Base-by-base conservation (phyloP, 441 rosid genomes). In the Raphanus hybrid region DNA sequence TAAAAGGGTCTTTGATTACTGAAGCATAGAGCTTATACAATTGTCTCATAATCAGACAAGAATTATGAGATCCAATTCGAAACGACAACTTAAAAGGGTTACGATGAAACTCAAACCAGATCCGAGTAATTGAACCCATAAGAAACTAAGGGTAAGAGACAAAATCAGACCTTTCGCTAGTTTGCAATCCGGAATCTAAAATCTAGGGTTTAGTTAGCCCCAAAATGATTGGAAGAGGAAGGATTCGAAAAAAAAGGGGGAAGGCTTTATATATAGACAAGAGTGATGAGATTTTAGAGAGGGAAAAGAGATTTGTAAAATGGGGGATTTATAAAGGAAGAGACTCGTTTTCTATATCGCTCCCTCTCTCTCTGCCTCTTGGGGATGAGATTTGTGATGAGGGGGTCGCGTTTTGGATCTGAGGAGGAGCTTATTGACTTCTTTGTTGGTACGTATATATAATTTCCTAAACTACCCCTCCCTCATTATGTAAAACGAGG, bases 351-450 rank as follows among this genome's bases (percentile, higher is more conserved):
- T n/a, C n/a, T 37, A 2, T 70, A 64, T 70, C 68, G 75, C 57
- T 74, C 59, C 23, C 55, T 73, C 57, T 74, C 59, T 10, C 55
- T 73, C 37, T 65, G 54, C 39, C 35, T 58, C 62, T 74, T 41
- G 35, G 61, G 67, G 55, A 74, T 64, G 75, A 68, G 78, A 74
- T 74, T 74, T 74, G 72, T 43, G 70, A 71, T 67, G 14, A 0
- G 66, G 39, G 35, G 67, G 67, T 78, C 64, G 73, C 32, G 73
- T 67, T 67, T 68, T 68, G 69, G 67, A 67, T 68, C 78, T 75
- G 23, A 61, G 11, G 61, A 57, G 27, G 59, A 54, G 26, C 59
- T 29, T 35, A 15, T 80, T 16, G 71, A 15, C 66, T 4, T n/a
- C 16, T 54, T 64, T 37, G 34, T 29, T 29, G 34, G 34, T 29